Conservation (phyloP, 306 rosid species). For the Begonia fuchsioides region DNA sequence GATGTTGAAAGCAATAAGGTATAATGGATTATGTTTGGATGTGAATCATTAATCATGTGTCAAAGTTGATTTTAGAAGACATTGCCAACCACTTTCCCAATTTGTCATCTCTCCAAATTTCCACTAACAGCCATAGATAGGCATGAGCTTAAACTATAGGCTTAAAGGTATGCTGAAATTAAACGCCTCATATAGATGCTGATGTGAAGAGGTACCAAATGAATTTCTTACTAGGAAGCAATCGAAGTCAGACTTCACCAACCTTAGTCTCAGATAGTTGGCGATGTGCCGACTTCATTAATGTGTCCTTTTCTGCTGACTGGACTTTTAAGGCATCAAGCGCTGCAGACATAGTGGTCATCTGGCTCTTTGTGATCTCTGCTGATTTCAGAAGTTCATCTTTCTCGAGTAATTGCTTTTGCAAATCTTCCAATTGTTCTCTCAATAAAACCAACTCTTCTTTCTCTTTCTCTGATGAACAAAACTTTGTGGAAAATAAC, state of each 20-base stretch:
- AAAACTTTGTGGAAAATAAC: conserved; percentile 40
- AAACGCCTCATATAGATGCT: too few species aligned
- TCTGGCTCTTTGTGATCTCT: conserved; percentile 47
- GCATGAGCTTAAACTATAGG: too few species aligned
- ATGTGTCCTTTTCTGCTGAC: conserved; percentile 51
- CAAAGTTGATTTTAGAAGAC: too few species aligned
- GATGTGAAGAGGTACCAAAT: too few species aligned
- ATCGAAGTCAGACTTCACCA: background rate
- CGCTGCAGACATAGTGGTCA: conserved; percentile 31
- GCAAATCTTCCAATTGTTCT: conserved; percentile 71
- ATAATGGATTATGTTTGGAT: too few species aligned
- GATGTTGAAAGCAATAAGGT: too few species aligned
- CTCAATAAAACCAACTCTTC: conserved; percentile 52
- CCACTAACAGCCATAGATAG: too few species aligned
- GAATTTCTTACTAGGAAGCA: too few species aligned
- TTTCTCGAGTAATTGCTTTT: conserved; percentile 48
- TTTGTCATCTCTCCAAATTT: too few species aligned
- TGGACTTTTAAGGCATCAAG: conserved; percentile 52
- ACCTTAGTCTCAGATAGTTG: conserved; percentile 87
- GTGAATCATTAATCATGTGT: too few species aligned
- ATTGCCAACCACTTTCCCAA: too few species aligned
- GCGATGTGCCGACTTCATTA: conserved; percentile 43
- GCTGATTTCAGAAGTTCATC: conserved; percentile 64
- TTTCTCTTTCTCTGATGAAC: conserved; percentile 41
- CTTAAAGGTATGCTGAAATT: too few species aligned